These are phyloP conservation scores for Colletotrichum tanaceti DNA, from an alignment of 2,329 filamentous ascomycete species.

Conservation along the genomic window DNA sequence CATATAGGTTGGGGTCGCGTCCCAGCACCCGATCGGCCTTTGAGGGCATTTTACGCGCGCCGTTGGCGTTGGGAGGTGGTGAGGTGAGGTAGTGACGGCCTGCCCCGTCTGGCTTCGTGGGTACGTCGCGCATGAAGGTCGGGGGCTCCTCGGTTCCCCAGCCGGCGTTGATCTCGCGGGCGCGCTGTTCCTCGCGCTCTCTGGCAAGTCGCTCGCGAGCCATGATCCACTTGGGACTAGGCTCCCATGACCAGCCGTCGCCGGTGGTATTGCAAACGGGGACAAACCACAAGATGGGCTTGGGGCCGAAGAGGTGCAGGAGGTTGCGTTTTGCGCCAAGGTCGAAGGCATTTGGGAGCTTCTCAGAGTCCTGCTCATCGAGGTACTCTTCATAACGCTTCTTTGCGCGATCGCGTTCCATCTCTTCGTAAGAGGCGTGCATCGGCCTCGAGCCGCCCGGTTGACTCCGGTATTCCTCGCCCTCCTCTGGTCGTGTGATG, in stretches of 20 bases:
- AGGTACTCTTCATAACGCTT: conserved; percentile 78
- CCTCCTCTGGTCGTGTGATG: conserved; percentile 83
- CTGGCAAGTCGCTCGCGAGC: conserved; percentile 72
- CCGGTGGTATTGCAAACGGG: conserved; percentile 88
- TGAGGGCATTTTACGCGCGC: conserved; percentile 56
- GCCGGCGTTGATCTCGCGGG: conserved; percentile 73
- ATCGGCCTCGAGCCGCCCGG: conserved; percentile 53
- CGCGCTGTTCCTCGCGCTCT: conserved; percentile 70
- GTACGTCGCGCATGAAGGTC: conserved; percentile 40
- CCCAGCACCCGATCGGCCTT: conserved; percentile 70
- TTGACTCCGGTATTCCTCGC: conserved; percentile 66
- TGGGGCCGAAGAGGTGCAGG: conserved; percentile 81
- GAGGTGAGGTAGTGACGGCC: conserved; percentile 46
- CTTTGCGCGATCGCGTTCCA: conserved; percentile 65
- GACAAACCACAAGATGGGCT: conserved; percentile 78
- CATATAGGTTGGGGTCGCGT: conserved; percentile 67
- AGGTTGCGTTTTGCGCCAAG: conserved; percentile 86
- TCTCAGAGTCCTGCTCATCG: conserved; percentile 88
- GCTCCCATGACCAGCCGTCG: conserved; percentile 95
- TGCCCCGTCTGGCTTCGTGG: conserved; percentile 42
- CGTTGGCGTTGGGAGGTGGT: conserved; percentile 42
- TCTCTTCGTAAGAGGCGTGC: conserved; percentile 65
- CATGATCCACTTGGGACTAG: conserved; percentile 81
- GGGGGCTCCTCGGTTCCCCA: conserved; percentile 65
- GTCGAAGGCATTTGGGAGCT: conserved; percentile 93